A percentile compares a stretch with the other conserved stretches of the same genome.
Evolutionary conservation across 192 early-diverging fungal genomes (phyloP).

Genomic region (Backusella parvicylindrica): DNA sequence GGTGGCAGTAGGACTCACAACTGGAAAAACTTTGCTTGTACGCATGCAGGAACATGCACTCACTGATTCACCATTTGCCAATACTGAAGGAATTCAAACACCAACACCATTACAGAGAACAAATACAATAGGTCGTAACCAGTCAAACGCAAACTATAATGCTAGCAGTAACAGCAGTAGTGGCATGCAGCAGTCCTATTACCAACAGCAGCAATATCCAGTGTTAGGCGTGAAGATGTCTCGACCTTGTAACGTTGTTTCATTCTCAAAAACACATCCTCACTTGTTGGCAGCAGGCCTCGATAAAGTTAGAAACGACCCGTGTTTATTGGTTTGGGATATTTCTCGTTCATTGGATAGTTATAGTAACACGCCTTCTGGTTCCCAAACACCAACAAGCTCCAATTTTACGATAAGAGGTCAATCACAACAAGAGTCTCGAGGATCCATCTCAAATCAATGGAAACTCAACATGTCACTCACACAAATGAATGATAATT

Average conservation of each 20-base stretch:
- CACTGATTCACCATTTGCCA: constrained; percentile 13
- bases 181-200: background rate
- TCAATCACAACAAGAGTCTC: background rate
- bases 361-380: constrained; percentile 20
- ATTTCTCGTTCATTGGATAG: constrained; percentile 47
- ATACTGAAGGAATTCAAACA: constrained; percentile 4
- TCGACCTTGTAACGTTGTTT: constrained; percentile 68
- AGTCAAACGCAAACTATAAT: background rate
- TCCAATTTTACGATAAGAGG: background rate
- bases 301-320: constrained; percentile 73
- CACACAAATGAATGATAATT: constrained; percentile 1
- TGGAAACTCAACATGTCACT: background rate
- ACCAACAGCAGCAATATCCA: constrained; percentile 33
- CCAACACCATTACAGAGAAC: background rate
- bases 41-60: constrained; percentile 39
- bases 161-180: background rate
- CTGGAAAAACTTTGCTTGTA: constrained; percentile 52
- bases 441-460: background rate
- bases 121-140: background rate
- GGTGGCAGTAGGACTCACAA: constrained; percentile 57
- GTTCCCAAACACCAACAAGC: constrained; percentile 13
- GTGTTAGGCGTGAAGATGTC: constrained; percentile 46
- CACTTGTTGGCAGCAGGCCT: constrained; percentile 63
- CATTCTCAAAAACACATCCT: constrained; percentile 62
- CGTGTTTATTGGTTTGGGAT: constrained; percentile 75